These are phyloP conservation scores for Fusarium sp. DNA, from an alignment of 2,329 filamentous ascomycete species.

Conservation along the genomic window DNA sequence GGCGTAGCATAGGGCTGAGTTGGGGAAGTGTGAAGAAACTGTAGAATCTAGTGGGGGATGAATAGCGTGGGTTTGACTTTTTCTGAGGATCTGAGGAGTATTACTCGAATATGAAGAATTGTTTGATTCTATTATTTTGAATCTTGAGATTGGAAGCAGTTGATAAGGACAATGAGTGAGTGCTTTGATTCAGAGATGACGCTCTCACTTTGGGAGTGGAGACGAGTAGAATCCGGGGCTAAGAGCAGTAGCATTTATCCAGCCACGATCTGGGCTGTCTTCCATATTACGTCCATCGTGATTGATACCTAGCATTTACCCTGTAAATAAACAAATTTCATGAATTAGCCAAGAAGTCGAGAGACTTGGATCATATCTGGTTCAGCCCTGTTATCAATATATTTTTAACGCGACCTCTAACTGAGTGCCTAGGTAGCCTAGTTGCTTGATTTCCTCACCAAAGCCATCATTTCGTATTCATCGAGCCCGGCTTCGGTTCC, in stretches of 20 bases:
- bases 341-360: neutral
- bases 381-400: neutral
- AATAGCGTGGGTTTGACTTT: neutral
- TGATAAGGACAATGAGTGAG: constrained; percentile 28
- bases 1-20: constrained; percentile 40
- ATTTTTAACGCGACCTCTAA: neutral
- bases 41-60: neutral
- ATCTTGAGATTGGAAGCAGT: constrained; percentile 1
- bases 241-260: constrained; percentile 9
- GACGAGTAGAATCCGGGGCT: constrained; percentile 25
- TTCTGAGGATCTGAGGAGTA: neutral
- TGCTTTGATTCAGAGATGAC: constrained; percentile 36
- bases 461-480: constrained; percentile 42
- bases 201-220: constrained; percentile 29
- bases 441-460: constrained; percentile 9
- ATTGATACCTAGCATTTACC: neutral
- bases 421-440: neutral
- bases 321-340: neutral
- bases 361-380: neutral
- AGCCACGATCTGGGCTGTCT: constrained; percentile 7
- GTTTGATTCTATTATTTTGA: neutral
- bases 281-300: neutral
- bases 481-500: constrained; percentile 36
- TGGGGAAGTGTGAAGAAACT: neutral
- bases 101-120: neutral